These are phyloP conservation scores for Quercus variabilis DNA, from an alignment of 306 rosid genomes.

Conservation along the genomic window DNA sequence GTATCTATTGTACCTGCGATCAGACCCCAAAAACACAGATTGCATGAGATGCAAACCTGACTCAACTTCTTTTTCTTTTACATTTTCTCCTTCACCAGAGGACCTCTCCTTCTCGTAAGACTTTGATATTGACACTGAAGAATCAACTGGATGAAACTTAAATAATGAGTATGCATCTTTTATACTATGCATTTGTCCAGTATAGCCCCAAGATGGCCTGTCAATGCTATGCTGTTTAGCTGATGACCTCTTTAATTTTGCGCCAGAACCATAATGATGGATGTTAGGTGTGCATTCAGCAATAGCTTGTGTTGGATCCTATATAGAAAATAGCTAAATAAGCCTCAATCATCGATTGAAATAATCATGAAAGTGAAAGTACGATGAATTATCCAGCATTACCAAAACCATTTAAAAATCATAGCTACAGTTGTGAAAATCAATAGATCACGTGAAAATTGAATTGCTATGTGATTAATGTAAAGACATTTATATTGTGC, in stretches of 20 bases:
- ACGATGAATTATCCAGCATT: background rate
- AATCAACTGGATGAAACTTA: constrained; percentile 60
- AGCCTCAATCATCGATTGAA: constrained; percentile 3
- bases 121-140: constrained; percentile 51
- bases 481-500: background rate
- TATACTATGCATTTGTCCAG: constrained; percentile 40
- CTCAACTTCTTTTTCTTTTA: constrained; percentile 21
- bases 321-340: constrained; percentile 14
- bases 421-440: background rate
- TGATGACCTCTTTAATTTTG: constrained; percentile 77
- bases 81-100: constrained; percentile 28
- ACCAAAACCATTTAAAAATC: background rate
- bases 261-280: constrained; percentile 69
- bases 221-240: constrained; percentile 32
- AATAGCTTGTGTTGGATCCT: constrained; percentile 48
- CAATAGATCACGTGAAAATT: background rate
- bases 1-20: constrained; percentile 92
- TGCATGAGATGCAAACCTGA: constrained; percentile 70
- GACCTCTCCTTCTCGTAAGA: constrained; percentile 24
- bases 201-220: constrained; percentile 39
- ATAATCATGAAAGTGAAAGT: background rate
- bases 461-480: background rate
- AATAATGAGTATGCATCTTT: constrained; percentile 34
- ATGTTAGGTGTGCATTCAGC: constrained; percentile 52
- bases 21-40: constrained; percentile 93